Evolutionary conservation across 148 eudicot species (phyloP), one percentile per base, ranked within the genome.

Genomic region (Rhododendron ovatum): DNA sequence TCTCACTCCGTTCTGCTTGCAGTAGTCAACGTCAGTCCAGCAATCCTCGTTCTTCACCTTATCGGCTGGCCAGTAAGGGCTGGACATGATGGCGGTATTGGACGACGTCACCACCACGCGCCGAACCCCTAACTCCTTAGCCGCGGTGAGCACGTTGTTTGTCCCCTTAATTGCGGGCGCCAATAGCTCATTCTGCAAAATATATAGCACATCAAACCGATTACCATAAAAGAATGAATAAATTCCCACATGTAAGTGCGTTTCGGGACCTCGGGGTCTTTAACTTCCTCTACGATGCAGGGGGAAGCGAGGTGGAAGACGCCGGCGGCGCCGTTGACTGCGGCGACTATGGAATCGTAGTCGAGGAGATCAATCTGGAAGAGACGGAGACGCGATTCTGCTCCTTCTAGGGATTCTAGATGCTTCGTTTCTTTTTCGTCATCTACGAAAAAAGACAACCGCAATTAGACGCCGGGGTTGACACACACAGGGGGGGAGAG

Each of bases 291-390:
- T 35, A 94, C 92, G 30, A 88, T 94, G 84, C 94, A 92, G 15
- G 98, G 99, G 37, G 99, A 93, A 39, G 99, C 99, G 12, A 96
- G 75, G 86, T 96, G 99, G 83, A 96, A 93, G 78, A 96, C 98
- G 10, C 99, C 99, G 26, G 80, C 28, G 11, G 93, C 81, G 24
- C 92, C 98, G 1, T 79, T 80, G 3, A 97, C 77, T 14, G 96
- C 94, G 15, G 93, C 86, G 15, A 86, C n/a, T 12, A 97, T 93
- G 77, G 99, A 93, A 37, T 90, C 95, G 74, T 92, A 93, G 65
- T 93, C 76, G 30, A 97, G 99, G 55, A 97, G 93, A 86, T 97
- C 96, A 41, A 97, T 94, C 75, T 95, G 94, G 84, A 93, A 95
- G 48, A 95, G 89, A 7, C 85, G 93, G 94, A 87, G 96, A 85